A percentile compares a stretch with the other conserved stretches of the same genome.
These are phyloP conservation scores for Syzygium aromaticum DNA, from an alignment of 345 rosid species.

Conservation along the genomic window DNA sequence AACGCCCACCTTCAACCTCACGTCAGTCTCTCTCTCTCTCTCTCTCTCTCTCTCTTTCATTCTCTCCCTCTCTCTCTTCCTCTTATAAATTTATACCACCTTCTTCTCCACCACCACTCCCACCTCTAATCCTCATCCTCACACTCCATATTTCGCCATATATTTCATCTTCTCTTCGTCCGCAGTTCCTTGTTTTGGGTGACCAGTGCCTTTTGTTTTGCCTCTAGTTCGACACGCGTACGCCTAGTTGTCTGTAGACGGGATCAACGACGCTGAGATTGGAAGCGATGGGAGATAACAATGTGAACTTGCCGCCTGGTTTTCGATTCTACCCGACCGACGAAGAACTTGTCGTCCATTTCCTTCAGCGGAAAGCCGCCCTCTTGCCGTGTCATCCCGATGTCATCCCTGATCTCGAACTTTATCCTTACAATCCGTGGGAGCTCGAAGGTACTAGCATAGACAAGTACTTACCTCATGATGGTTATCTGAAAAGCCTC, in stretches of 20 bases:
- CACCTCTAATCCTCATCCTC: conserved; percentile 6
- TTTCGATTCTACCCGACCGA: conserved; percentile 84
- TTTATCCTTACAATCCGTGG: conserved; percentile 90
- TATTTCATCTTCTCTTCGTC: background rate
- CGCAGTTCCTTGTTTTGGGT: background rate
- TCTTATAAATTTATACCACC: background rate
- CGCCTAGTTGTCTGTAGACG: background rate
- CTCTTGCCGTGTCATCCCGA: conserved; percentile 90
- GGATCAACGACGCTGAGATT: background rate
- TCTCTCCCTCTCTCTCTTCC: background rate
- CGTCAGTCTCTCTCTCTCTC: conserved; percentile 20
- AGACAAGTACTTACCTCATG: background rate
- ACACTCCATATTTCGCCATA: background rate
- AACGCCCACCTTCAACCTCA: conserved; percentile 33
- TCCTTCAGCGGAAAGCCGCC: conserved; percentile 82
- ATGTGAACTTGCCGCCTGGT: conserved; percentile 73
- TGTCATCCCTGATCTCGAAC: conserved; percentile 91
- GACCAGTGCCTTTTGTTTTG: background rate
- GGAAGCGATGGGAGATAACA: conserved; percentile 31
- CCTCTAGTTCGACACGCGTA: background rate
- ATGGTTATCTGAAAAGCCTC: background rate
- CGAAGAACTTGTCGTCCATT: conserved; percentile 90
- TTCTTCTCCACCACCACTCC: background rate
- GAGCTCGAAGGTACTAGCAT: conserved; percentile 60
- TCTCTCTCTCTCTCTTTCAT: background rate